A percentile compares a stretch with the other conserved stretches of the same genome.
Conservation (phyloP, 2,329 filamentous ascomycete genomes). For the Hymenoscyphus scutula region DNA sequence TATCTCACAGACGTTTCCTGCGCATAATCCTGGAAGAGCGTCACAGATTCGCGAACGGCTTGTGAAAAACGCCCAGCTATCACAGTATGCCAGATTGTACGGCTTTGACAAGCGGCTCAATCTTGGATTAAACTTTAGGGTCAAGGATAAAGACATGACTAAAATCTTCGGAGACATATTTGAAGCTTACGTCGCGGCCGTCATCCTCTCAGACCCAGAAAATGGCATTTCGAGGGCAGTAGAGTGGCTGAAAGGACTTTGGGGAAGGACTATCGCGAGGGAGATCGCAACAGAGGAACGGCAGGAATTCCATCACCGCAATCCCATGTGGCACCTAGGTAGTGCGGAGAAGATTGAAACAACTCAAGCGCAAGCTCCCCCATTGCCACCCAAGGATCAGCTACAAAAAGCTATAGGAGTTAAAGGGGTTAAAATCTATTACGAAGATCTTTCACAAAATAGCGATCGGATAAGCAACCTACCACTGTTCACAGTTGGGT, state of each 20-base stretch:
- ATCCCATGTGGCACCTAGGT: constrained; percentile 32
- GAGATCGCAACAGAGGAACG: constrained; percentile 47
- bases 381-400: constrained; percentile 50
- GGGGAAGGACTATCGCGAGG: constrained; percentile 61
- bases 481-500: constrained; percentile 60
- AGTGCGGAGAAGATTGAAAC: constrained; percentile 15
- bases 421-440: constrained; percentile 56
- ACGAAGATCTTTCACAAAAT: constrained; percentile 54
- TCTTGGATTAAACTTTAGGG: constrained; percentile 49
- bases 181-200: constrained; percentile 82
- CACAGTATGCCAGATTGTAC: constrained; percentile 67
- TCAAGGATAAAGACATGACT: constrained; percentile 50
- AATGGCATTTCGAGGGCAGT: constrained; percentile 61
- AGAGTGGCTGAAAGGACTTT: constrained; percentile 72
- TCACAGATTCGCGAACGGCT: constrained; percentile 76
- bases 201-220: constrained; percentile 65
- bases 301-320: constrained; percentile 23
- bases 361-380: constrained; percentile 18
- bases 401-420: constrained; percentile 52
- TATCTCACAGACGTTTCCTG: constrained; percentile 69
- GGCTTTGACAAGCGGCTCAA: constrained; percentile 63
- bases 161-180: constrained; percentile 87
- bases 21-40: constrained; percentile 64
- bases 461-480: constrained; percentile 54
- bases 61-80: constrained; percentile 77